phyloP scores from a whole-genome alignment of 176 grass and related monocot genomes.

The Echinochloa phyllopogon region DNA sequence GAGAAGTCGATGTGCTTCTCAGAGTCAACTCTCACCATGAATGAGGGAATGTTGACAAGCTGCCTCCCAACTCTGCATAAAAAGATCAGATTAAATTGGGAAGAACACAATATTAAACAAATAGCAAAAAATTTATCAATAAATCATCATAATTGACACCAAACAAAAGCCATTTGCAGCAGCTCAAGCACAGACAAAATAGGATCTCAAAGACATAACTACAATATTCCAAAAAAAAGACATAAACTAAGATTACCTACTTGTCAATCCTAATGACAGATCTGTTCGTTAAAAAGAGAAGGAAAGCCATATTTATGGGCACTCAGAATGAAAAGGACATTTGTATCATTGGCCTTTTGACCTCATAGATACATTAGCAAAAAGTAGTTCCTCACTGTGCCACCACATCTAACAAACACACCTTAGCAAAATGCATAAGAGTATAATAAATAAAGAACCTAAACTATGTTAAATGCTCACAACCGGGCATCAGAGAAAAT shows the following conservation, averaged over 20 bases:
- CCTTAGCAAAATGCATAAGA: not conserved
- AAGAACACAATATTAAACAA: not conserved
- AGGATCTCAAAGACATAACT: not conserved
- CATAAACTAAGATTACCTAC: slow-evolving; percentile 15
- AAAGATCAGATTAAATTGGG: not conserved
- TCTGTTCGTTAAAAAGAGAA: not conserved
- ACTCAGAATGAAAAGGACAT: slow-evolving; percentile 87
- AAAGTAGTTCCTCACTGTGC: slow-evolving; percentile 54
- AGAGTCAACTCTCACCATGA: slow-evolving; percentile 80
- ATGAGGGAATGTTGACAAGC: slow-evolving; percentile 79
- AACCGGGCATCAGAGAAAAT: slow-evolving; percentile 64
- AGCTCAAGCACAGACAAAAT: not conserved
- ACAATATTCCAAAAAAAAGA: too few species aligned
- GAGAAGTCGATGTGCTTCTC: slow-evolving; percentile 83
- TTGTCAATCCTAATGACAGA: not conserved
- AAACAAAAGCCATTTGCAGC: not conserved
- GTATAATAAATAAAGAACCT: not conserved
- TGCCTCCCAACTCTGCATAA: slow-evolving; percentile 72
- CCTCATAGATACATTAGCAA: slow-evolving; percentile 61
- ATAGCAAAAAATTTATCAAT: not conserved
- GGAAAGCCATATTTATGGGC: not conserved
- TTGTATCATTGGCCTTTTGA: slow-evolving; percentile 35
- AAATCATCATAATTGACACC: not conserved
- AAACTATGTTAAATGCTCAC: not conserved
- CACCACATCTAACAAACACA: not conserved